phyloP scores from a whole-genome alignment of 306 rosid species.

The Cercis canadensis region DNA sequence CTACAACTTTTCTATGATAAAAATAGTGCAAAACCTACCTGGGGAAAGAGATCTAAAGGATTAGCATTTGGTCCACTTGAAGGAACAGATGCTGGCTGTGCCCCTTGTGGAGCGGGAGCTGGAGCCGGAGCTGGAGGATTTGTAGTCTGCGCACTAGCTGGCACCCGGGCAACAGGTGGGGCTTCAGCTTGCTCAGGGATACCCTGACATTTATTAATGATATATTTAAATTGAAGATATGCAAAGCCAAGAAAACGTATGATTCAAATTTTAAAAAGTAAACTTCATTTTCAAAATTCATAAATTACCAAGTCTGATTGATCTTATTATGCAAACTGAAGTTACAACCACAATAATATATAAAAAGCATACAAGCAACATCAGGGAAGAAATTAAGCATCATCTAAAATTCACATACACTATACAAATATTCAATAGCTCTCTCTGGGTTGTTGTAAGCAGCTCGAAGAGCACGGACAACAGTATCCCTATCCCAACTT shows the following conservation, averaged over 20 bases:
- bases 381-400: not conserved
- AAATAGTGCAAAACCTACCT: conserved; percentile 49
- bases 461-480: conserved; percentile 88
- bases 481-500: conserved; percentile 92
- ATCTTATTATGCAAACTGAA: not conserved
- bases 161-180: conserved; percentile 60
- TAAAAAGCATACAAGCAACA: conserved; percentile 1
- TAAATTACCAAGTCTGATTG: too few relatives aligned
- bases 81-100: conserved; percentile 68
- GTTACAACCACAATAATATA: not conserved
- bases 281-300: too few relatives aligned
- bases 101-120: conserved; percentile 62
- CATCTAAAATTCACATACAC: conserved; percentile 59
- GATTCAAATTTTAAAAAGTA: not conserved
- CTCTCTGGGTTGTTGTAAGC: conserved; percentile 96
- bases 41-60: conserved; percentile 93
- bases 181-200: conserved; percentile 92
- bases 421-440: conserved; percentile 88
- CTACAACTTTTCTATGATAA: not conserved
- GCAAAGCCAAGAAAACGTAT: not conserved
- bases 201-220: conserved; percentile 56
- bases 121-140: conserved; percentile 60
- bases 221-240: not conserved
- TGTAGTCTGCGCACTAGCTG: conserved; percentile 56
- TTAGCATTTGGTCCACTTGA: conserved; percentile 87